Evolutionary conservation across 495 filamentous ascomycete species (phyloP).

Genomic region (Talaromyces thailandensis): DNA sequence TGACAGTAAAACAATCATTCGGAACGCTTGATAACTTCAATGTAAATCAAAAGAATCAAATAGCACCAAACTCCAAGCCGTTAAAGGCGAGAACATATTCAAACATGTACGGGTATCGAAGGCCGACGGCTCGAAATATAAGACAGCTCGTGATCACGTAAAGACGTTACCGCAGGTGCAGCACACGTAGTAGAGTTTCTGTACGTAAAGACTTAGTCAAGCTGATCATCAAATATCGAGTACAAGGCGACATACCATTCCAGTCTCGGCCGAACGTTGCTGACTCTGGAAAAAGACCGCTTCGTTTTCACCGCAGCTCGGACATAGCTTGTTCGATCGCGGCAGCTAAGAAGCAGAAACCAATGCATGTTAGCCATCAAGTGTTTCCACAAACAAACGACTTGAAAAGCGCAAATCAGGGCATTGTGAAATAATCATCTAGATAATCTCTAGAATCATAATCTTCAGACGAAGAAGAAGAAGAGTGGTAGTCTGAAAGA

Average conservation of each 20-base stretch:
- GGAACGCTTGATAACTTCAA: background rate
- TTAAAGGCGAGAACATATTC: conserved; percentile 10
- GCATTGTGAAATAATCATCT: conserved; percentile 5
- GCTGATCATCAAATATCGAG: background rate
- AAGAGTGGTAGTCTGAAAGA: conserved; percentile 10
- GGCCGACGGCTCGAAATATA: conserved; percentile 12
- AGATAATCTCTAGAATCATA: conserved; percentile 6
- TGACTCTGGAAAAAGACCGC: conserved; percentile 98
- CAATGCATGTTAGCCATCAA: conserved; percentile 38
- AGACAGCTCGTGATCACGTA: conserved; percentile 33
- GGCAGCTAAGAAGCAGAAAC: conserved; percentile 58
- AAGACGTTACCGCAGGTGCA: conserved; percentile 86
- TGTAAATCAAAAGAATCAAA: background rate
- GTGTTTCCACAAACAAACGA: conserved; percentile 8
- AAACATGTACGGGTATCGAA: conserved; percentile 27
- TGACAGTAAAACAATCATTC: background rate
- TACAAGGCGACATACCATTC: conserved; percentile 65
- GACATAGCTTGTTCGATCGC: conserved; percentile 71
- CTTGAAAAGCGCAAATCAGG: conserved; percentile 3
- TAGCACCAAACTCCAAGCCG: conserved; percentile 11
- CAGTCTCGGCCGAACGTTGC: conserved; percentile 89
- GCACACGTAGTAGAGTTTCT: conserved; percentile 99
- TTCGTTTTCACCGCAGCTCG: conserved; percentile 73
- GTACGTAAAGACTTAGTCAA: conserved; percentile 5
- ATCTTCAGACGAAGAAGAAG: too few relatives aligned